Conservation (phyloP, 2,329 filamentous ascomycete genomes). For the Volutella citrinella region DNA sequence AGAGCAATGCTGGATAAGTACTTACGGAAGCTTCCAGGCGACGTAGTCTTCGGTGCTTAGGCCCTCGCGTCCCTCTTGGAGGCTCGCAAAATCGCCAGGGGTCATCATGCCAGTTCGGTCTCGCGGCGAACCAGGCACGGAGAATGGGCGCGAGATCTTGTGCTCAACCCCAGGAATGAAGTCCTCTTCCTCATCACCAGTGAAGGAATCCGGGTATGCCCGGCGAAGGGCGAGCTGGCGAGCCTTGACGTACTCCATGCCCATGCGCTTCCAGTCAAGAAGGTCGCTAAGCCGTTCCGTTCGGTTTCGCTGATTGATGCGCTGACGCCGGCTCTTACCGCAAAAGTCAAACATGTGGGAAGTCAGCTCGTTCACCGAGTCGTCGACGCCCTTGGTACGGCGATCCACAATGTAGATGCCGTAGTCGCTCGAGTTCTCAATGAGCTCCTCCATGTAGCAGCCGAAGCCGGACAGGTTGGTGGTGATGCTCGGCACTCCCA, state of each 20-base stretch:
- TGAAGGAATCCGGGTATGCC: conserved; percentile 87
- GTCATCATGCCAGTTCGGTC: conserved; percentile 98
- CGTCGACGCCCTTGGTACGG: conserved; percentile 90
- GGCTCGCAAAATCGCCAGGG: conserved; percentile 91
- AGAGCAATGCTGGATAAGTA: conserved; percentile 28
- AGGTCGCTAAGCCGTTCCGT: conserved; percentile 94
- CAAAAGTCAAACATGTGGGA: conserved; percentile 89
- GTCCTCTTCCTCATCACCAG: conserved; percentile 75
- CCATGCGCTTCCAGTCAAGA: conserved; percentile 99
- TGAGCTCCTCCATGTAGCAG: conserved; percentile 99
- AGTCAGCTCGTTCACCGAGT: conserved; percentile 93
- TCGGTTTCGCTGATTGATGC: conserved; percentile 97
- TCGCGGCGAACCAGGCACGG: conserved; percentile 87
- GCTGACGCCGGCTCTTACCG: conserved; percentile 88
- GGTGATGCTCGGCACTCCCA: conserved; percentile 98
- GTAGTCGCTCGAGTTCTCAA: conserved; percentile 96
- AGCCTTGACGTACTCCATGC: conserved; percentile 98
- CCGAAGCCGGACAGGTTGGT: conserved; percentile 97
- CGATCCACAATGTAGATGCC: conserved; percentile 99
- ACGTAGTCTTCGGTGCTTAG: conserved; percentile 96
- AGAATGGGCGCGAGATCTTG: conserved; percentile 93
- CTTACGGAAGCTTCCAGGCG: conserved; percentile 96
- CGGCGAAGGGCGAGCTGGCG: conserved; percentile 86
- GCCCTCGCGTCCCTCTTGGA: conserved; percentile 92
- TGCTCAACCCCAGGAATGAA: conserved; percentile 90